Evolutionary conservation across 305 asterid species (phyloP).

Genomic region (Fraxinus platypoda): DNA sequence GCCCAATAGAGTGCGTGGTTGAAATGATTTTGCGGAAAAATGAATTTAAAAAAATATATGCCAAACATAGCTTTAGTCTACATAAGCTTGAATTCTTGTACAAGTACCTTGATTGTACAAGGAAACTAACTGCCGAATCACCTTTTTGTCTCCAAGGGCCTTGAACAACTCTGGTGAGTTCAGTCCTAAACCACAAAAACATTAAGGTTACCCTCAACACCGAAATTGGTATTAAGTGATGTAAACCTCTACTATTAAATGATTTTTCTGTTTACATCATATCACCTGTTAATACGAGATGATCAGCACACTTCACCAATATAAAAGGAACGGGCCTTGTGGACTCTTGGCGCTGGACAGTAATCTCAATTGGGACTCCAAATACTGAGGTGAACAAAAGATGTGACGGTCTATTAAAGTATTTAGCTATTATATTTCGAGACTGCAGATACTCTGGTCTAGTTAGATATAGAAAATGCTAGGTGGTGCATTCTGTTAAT

Average conservation of each 20-base stretch:
- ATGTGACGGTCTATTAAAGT: slow-evolving; percentile 1
- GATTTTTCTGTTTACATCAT: slow-evolving; percentile 1
- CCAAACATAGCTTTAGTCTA: background rate
- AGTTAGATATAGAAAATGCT: background rate
- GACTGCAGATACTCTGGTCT: background rate
- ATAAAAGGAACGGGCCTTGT: slow-evolving; percentile 56
- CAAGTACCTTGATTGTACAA: slow-evolving; percentile 68
- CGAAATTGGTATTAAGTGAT: background rate
- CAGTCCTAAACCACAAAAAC: slow-evolving; percentile 46
- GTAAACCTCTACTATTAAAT: background rate
- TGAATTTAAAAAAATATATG: background rate
- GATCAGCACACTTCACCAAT: slow-evolving; percentile 70
- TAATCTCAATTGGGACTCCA: slow-evolving; percentile 68
- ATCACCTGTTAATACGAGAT: slow-evolving; percentile 74
- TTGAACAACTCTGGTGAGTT: slow-evolving; percentile 66
- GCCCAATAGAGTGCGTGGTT: background rate
- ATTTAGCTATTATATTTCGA: slow-evolving; percentile 6
- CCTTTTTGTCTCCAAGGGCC: slow-evolving; percentile 69
- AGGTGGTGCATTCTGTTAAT: background rate
- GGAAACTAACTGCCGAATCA: slow-evolving; percentile 60
- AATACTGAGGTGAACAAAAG: slow-evolving; percentile 46
- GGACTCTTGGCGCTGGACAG: slow-evolving; percentile 71
- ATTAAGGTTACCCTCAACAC: slow-evolving; percentile 7
- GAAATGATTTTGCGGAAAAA: background rate
- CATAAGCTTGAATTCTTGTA: slow-evolving; percentile 7